These are phyloP conservation scores for Sclerospora graminicola DNA, from an alignment of 352 stramenopile species.

Conservation along the genomic window DNA sequence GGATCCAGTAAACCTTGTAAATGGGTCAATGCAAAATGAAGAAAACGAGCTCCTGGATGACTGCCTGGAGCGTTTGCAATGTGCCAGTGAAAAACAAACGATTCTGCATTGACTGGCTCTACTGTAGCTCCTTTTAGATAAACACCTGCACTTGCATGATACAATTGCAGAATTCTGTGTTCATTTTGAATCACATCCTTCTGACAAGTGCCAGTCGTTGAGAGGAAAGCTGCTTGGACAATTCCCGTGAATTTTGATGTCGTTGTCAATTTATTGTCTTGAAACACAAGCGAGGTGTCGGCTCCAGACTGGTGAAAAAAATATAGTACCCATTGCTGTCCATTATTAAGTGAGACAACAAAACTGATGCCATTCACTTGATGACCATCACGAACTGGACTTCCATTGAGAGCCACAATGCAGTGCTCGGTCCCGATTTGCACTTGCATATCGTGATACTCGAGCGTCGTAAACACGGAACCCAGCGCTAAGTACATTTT, in stretches of 20 bases:
- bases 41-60: slow-evolving; percentile 22
- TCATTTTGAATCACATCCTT: slow-evolving; percentile 13
- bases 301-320: slow-evolving; percentile 29
- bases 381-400: slow-evolving; percentile 21
- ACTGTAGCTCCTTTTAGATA: slow-evolving; percentile 23
- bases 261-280: slow-evolving; percentile 44
- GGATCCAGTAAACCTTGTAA: slow-evolving; percentile 43
- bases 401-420: slow-evolving; percentile 47
- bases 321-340: slow-evolving; percentile 62
- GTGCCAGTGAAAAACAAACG: slow-evolving; percentile 56
- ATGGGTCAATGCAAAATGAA: slow-evolving; percentile 66
- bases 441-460: slow-evolving; percentile 59
- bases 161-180: slow-evolving; percentile 42
- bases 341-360: slow-evolving; percentile 63
- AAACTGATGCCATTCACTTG: slow-evolving; percentile 35
- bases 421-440: slow-evolving; percentile 51
- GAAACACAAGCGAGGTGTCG: slow-evolving; percentile 23
- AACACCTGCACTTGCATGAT: slow-evolving; percentile 43
- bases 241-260: slow-evolving; percentile 44
- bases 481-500: slow-evolving; percentile 56
- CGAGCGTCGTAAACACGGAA: slow-evolving; percentile 67
- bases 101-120: slow-evolving; percentile 19
- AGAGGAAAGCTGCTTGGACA: slow-evolving; percentile 56
- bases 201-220: slow-evolving; percentile 24
- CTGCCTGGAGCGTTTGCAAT: slow-evolving; percentile 18